A percentile compares a stretch with the other conserved stretches of the same genome.
Evolutionary conservation across 2,329 filamentous ascomycete species (phyloP).

Genomic region (Amauroascus niger): DNA sequence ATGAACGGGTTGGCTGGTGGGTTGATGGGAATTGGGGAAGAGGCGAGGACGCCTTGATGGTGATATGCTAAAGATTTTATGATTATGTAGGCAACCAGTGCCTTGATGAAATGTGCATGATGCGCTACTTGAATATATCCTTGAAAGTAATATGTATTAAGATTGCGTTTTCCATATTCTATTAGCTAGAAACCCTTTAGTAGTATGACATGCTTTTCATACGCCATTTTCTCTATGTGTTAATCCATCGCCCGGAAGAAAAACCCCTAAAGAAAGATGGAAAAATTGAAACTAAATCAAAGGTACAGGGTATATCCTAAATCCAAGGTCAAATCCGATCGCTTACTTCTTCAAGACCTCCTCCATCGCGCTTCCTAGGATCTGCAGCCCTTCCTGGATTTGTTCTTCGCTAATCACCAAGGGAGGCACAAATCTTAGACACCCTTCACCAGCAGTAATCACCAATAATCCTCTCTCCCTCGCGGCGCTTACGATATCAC

Average conservation of each 20-base stretch:
- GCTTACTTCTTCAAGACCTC: constrained; percentile 38
- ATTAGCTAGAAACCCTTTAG: neutral
- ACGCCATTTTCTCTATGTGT: no score
- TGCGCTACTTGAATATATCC: neutral
- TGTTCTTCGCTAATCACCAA: constrained; percentile 70
- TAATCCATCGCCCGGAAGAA: no score
- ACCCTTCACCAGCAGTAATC: constrained; percentile 89
- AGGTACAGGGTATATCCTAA: constrained; percentile 1
- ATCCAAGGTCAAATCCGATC: neutral
- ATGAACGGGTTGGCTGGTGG: constrained; percentile 48
- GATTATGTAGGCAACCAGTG: neutral
- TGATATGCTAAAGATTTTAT: neutral
- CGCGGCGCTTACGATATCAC: constrained; percentile 66
- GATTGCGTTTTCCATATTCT: neutral
- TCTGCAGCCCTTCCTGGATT: constrained; percentile 65
- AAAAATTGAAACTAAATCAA: neutral
- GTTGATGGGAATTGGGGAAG: constrained; percentile 40
- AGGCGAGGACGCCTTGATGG: constrained; percentile 27
- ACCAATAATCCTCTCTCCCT: constrained; percentile 78
- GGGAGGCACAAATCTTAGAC: constrained; percentile 81
- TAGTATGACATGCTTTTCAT: neutral
- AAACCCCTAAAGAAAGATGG: neutral
- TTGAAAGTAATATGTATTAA: neutral
- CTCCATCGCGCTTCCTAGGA: constrained; percentile 60
- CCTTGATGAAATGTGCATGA: neutral